A percentile compares a stretch with the other conserved stretches of the same genome.
phyloP scores from a whole-genome alignment of 2,329 filamentous ascomycete species.

The Talaromyces piceae region DNA sequence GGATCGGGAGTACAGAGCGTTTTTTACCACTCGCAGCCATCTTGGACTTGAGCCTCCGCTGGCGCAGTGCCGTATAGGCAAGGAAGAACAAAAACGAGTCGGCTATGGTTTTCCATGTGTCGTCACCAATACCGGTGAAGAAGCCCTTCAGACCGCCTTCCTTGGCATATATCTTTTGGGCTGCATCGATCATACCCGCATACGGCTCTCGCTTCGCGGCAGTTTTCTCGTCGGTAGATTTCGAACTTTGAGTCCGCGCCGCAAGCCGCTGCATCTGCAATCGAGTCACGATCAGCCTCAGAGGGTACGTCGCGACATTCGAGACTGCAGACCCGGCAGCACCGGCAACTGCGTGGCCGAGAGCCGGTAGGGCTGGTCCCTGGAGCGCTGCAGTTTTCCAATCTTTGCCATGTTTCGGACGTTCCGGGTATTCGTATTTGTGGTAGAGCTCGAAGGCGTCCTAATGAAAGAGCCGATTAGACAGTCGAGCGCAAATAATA shows the following conservation, averaged over 20 bases:
- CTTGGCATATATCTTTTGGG: slow-evolving; percentile 59
- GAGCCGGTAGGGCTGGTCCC: slow-evolving; percentile 54
- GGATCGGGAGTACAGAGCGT: slow-evolving; percentile 44
- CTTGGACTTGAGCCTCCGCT: slow-evolving; percentile 36
- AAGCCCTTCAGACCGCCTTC: slow-evolving; percentile 73
- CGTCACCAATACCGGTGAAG: slow-evolving; percentile 58
- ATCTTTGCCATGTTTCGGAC: slow-evolving; percentile 17
- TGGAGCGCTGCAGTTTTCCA: slow-evolving; percentile 26
- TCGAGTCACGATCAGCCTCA: slow-evolving; percentile 73
- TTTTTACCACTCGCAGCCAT: slow-evolving; percentile 16
- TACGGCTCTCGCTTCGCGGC: slow-evolving; percentile 50
- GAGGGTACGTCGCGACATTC: slow-evolving; percentile 70
- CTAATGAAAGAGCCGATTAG: background rate
- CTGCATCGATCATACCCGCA: slow-evolving; percentile 59
- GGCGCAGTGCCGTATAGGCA: slow-evolving; percentile 58
- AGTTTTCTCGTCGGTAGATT: slow-evolving; percentile 45
- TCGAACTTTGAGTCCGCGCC: slow-evolving; percentile 24
- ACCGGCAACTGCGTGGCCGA: slow-evolving; percentile 76
- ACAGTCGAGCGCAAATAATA: background rate
- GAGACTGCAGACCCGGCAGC: slow-evolving; percentile 71
- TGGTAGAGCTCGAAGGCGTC: slow-evolving; percentile 26
- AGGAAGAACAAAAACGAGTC: slow-evolving; percentile 85
- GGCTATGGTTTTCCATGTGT: slow-evolving; percentile 59
- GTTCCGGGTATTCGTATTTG: slow-evolving; percentile 26
- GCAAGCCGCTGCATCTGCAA: slow-evolving; percentile 68